A percentile compares a stretch with the other conserved stretches of the same genome.
Evolutionary conservation across 495 filamentous ascomycete genomes (phyloP).

Genomic region (Usnea hakonensis): DNA sequence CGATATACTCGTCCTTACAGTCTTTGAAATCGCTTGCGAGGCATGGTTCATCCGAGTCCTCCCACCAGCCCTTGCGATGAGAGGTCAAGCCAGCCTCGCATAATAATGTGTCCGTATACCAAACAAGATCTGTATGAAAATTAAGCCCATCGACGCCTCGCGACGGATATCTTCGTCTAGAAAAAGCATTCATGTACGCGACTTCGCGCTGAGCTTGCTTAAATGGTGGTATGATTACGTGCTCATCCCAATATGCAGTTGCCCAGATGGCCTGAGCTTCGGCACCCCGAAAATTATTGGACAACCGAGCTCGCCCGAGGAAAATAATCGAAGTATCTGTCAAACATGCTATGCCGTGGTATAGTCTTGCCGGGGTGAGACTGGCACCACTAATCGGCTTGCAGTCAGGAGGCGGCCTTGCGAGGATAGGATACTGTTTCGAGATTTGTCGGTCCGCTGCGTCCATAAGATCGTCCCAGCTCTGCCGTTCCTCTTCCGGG

Average conservation of each 20-base stretch:
- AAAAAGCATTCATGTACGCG: conserved; percentile 32
- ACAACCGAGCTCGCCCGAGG: conserved; percentile 28
- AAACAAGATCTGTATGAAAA: conserved; percentile 32
- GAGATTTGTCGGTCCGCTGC: conserved; percentile 33
- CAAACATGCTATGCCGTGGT: conserved; percentile 33
- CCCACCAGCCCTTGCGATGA: conserved; percentile 28
- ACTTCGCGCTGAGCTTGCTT: conserved; percentile 29
- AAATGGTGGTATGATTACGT: conserved; percentile 24
- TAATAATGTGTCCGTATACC: conserved; percentile 31
- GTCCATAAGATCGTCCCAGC: conserved; percentile 27
- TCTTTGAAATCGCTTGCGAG: conserved; percentile 25
- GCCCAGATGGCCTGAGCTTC: conserved; percentile 40
- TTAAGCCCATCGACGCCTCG: conserved; percentile 32
- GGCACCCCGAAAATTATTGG: conserved; percentile 34
- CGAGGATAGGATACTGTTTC: conserved; percentile 32
- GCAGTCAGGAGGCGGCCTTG: conserved; percentile 29
- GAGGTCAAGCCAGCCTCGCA: conserved; percentile 29
- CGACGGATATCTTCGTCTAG: conserved; percentile 32
- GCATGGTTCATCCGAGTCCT: conserved; percentile 21
- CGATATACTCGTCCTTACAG: conserved; percentile 27
- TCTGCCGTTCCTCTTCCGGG: conserved; percentile 17
- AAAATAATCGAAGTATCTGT: conserved; percentile 36
- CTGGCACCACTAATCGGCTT: conserved; percentile 19
- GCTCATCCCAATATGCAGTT: conserved; percentile 34
- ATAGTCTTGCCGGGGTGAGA: conserved; percentile 33